Evolutionary conservation across 176 grass and related monocot species (phyloP).

Genomic region (Secale cereale): DNA sequence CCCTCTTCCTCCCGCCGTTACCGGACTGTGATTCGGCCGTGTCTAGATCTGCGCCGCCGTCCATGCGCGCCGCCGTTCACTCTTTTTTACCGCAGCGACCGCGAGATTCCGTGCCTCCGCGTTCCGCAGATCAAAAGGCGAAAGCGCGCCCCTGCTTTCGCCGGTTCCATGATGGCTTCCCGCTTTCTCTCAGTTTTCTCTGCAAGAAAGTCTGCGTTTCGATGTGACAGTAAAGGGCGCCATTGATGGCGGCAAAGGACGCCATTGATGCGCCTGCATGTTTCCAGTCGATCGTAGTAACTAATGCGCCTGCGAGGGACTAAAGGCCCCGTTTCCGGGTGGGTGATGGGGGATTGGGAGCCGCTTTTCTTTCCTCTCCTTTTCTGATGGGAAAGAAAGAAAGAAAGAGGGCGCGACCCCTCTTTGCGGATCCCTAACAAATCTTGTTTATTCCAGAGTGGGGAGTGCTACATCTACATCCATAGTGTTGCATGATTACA

Average conservation of each 20-base stretch:
- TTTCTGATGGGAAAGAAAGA: neutral
- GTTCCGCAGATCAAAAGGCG: conserved; percentile 13
- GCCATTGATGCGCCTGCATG: neutral
- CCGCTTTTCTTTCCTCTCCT: conserved; percentile 6
- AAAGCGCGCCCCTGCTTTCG: conserved; percentile 18
- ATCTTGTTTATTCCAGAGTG: conserved; percentile 24
- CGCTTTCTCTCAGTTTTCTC: neutral
- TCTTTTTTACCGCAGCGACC: neutral
- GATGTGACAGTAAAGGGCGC: conserved; percentile 20
- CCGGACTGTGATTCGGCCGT: neutral
- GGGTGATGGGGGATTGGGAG: conserved; percentile 4
- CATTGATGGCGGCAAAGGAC: neutral
- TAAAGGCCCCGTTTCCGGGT: neutral
- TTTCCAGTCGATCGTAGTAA: neutral
- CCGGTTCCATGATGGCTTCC: neutral
- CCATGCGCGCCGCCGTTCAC: neutral
- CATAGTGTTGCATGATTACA: conserved; percentile 28
- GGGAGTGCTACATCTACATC: conserved; percentile 10
- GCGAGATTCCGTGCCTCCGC: conserved; percentile 10
- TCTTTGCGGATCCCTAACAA: conserved; percentile 30
- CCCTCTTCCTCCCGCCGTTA: neutral
- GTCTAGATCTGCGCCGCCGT: conserved; percentile 9
- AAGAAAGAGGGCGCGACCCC: neutral
- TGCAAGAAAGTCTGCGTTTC: conserved; percentile 18
- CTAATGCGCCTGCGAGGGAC: conserved; percentile 2